Base-by-base conservation (phyloP, 495 filamentous ascomycete species). In the Oleoguttula mirabilis region DNA sequence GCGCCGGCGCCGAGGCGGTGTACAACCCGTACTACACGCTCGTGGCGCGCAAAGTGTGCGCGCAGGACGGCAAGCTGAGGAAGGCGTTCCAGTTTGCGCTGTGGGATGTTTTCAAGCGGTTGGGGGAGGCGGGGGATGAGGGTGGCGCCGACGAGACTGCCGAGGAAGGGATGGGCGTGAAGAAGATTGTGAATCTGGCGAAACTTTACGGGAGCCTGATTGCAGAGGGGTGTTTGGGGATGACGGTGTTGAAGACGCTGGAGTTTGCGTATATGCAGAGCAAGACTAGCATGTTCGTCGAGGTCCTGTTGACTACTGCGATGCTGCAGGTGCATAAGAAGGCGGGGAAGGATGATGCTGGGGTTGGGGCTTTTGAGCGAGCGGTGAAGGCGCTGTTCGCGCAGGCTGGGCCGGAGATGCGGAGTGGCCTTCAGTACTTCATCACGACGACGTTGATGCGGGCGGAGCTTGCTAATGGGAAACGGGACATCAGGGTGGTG, bases 11-110 rank as follows among this genome's bases (percentile, higher is more conserved):
- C 14, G 90, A 96, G 65, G 69, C 80, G 42, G 65, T 62, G 0
- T 88, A 94, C 61, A 98, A 96, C 59, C 85, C 84, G 0, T 98
- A 93, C 64, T 98, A 98, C 55, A 80, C 85, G 0, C 64, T 94
- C 0, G 73, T 98, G 16, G 83, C 88, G 10, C 71, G 75, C 31
- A 76, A 74, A 42, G 63, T 94, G 10, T 86, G 85, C 54, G 66
- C 67, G 21, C 79, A 82, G 27, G 41, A 32, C 16, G 20, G 22
- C 3, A 40, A 30, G 31, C 10, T 42, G 36, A 30, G 27, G 38
- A 48, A 45, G 67, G 77, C 80, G 3, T 94, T 98, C 55, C 82
- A 87, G 58, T 85, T 81, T 51, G 72, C 76, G 15, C 66, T 95
- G 1, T 95, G 86, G 80, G 83, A 81, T 50, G 64, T 87, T n/a